phyloP scores from a whole-genome alignment of 345 rosid species.

The rapeseed (Brassica napus) region DNA sequence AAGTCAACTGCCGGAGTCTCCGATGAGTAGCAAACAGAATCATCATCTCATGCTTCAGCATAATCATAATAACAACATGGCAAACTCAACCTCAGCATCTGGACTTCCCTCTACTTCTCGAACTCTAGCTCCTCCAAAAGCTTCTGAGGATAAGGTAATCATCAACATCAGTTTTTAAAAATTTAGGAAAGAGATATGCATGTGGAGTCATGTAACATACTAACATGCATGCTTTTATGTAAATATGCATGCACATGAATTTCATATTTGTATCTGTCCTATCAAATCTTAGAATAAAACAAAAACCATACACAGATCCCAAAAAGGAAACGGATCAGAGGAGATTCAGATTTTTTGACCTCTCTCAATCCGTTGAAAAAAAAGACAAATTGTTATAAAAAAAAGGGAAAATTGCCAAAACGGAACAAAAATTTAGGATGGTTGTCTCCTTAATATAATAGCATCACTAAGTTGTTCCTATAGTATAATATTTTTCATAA shows the following conservation, averaged over 20 bases:
- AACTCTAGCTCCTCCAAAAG: conserved; percentile 54
- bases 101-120: conserved; percentile 48
- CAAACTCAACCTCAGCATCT: conserved; percentile 50
- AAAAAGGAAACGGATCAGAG: conserved; percentile 39
- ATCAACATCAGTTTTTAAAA: conserved; percentile 23
- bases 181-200: conserved; percentile 13
- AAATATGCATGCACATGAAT: conserved; percentile 25
- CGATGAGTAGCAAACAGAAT: conserved; percentile 58
- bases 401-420: too few relatives aligned
- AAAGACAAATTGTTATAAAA: neutral
- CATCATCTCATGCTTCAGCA: conserved; percentile 48
- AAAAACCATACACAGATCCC: conserved; percentile 41
- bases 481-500: too few relatives aligned
- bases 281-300: conserved; percentile 40
- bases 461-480: too few relatives aligned
- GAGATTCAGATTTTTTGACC: conserved; percentile 36
- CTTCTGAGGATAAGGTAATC: conserved; percentile 76
- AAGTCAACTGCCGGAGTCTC: conserved; percentile 75
- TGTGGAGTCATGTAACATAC: conserved; percentile 13
- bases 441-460: too few relatives aligned
- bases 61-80: conserved; percentile 50
- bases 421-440: too few relatives aligned
- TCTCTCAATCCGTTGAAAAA: conserved; percentile 22
- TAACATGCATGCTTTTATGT: conserved; percentile 20
- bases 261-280: conserved; percentile 32